phyloP scores from a whole-genome alignment of 352 stramenopile genomes.

The Pythium insidiosum region DNA sequence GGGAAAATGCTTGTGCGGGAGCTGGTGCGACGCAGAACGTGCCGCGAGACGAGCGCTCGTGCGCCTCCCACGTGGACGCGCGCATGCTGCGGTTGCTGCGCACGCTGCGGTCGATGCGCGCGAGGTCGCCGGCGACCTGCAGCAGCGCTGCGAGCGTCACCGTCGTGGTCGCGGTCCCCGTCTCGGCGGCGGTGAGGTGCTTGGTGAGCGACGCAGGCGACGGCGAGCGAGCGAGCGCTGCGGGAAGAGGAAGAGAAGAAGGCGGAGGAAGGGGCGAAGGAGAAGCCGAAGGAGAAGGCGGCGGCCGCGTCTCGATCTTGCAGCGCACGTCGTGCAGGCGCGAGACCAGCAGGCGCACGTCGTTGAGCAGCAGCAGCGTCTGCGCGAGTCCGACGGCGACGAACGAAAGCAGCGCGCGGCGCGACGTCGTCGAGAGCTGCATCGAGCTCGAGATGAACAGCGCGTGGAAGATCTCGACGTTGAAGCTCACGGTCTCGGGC shows the following conservation, averaged over 20 bases:
- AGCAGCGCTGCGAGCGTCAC: constrained; percentile 53
- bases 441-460: constrained; percentile 4
- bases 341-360: neutral
- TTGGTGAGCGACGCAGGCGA: too few relatives aligned
- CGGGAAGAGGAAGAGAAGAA: too few relatives aligned
- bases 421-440: neutral
- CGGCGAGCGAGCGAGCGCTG: too few relatives aligned
- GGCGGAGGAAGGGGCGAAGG: too few relatives aligned
- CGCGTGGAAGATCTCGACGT: constrained; percentile 11
- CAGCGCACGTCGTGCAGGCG: too few relatives aligned
- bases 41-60: constrained; percentile 36
- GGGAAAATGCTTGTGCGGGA: too few relatives aligned
- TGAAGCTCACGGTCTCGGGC: constrained; percentile 3
- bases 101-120: constrained; percentile 49
- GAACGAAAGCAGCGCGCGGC: neutral
- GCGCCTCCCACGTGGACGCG: constrained; percentile 51
- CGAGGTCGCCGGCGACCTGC: constrained; percentile 30
- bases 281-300: too few relatives aligned
- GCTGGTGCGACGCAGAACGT: too few relatives aligned
- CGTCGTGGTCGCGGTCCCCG: constrained; percentile 48
- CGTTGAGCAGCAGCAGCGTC: neutral
- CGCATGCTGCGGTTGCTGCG: constrained; percentile 50
- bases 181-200: too few relatives aligned
- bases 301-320: too few relatives aligned
- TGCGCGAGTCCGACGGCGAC: neutral